Percentiles rank a stretch among this genome's conserved stretches.
phyloP scores from a whole-genome alignment of 1,284 basidiomycete species.

The Puccinia coronata region DNA sequence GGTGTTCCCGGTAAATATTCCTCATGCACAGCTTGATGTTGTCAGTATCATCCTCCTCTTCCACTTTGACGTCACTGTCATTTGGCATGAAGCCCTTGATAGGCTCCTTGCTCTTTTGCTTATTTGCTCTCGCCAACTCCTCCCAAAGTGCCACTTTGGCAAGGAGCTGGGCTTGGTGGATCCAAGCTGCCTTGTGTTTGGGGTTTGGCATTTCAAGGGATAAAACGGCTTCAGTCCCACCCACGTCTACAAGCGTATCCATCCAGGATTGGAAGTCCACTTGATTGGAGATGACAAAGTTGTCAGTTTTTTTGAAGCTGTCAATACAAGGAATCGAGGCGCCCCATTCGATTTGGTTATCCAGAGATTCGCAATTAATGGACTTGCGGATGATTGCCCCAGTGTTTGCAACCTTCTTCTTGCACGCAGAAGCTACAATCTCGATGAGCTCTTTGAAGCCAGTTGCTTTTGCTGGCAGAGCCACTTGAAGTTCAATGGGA shows the following conservation, averaged over 20 bases:
- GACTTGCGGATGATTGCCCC: not conserved
- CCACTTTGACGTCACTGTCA: too few relatives aligned
- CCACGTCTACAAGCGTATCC: not conserved
- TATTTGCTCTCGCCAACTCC: too few relatives aligned
- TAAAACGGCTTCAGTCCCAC: not conserved
- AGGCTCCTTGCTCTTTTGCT: too few relatives aligned
- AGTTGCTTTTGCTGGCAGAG: not conserved
- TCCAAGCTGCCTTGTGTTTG: not conserved
- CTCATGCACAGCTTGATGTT: not conserved
- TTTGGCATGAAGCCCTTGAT: too few relatives aligned
- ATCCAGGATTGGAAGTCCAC: not conserved
- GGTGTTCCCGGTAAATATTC: not conserved
- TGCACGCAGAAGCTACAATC: not conserved
- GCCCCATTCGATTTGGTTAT: not conserved
- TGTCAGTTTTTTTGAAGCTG: not conserved
- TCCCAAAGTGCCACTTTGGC: not conserved
- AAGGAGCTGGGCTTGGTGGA: not conserved
- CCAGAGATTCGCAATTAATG: not conserved
- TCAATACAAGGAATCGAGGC: not conserved
- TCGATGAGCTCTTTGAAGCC: not conserved
- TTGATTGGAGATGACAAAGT: not conserved
- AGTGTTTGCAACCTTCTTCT: not conserved
- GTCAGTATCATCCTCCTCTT: not conserved
- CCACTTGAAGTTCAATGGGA: not conserved
- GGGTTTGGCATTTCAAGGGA: not conserved